phyloP scores from a whole-genome alignment of 2,329 filamentous ascomycete genomes.

The Penicillium hordei region DNA sequence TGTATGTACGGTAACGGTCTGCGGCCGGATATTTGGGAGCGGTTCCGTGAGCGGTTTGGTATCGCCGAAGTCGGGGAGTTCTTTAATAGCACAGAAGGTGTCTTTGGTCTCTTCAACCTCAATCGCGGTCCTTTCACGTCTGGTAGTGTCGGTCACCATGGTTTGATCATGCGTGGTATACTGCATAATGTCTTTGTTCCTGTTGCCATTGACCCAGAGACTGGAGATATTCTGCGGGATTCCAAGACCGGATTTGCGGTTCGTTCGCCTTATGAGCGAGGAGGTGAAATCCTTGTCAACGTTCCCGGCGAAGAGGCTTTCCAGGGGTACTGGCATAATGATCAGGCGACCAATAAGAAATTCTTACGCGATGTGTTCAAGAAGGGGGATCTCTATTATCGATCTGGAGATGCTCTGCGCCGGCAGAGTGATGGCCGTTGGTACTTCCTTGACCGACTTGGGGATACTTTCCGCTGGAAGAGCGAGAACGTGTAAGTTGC shows the following conservation, averaged over 20 bases:
- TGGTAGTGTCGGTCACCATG: conserved; percentile 70
- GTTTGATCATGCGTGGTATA: conserved; percentile 56
- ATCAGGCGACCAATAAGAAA: conserved; percentile 66
- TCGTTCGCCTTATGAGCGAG: conserved; percentile 63
- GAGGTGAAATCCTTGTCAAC: conserved; percentile 73
- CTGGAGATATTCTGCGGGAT: conserved; percentile 66
- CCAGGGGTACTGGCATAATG: conserved; percentile 69
- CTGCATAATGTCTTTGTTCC: conserved; percentile 61
- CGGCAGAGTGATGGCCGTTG: conserved; percentile 63
- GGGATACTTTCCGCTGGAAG: conserved; percentile 76
- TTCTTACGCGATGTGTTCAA: conserved; percentile 63
- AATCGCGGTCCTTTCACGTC: conserved; percentile 62
- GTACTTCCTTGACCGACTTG: conserved; percentile 69
- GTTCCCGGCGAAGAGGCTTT: conserved; percentile 60
- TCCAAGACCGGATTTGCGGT: conserved; percentile 66
- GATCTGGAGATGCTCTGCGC: conserved; percentile 66
- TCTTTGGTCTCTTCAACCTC: conserved; percentile 62
- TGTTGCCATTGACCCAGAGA: conserved; percentile 67
- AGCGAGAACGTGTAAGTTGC: conserved; percentile 61
- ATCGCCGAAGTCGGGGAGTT: conserved; percentile 65
- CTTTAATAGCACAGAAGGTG: conserved; percentile 74
- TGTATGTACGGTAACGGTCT: conserved; percentile 52
- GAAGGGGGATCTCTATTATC: conserved; percentile 68
- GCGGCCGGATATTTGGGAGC: conserved; percentile 51
- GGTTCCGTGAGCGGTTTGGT: conserved; percentile 55